Evolutionary conservation across 2,329 filamentous ascomycete species (phyloP).

Genomic region (Neofusicoccum kwambonambiense): DNA sequence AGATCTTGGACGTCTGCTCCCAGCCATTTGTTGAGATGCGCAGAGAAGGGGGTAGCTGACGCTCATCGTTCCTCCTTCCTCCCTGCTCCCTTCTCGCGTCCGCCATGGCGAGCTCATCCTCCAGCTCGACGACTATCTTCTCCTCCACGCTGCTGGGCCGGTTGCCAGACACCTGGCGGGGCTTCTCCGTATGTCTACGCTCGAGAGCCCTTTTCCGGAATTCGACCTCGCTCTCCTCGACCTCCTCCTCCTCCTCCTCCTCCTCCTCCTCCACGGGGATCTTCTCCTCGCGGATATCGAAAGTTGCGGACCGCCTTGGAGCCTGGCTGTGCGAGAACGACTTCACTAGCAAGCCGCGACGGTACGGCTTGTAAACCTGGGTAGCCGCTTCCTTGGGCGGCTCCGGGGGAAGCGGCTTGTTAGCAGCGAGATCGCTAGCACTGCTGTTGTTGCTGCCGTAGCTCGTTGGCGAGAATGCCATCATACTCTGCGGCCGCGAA

Average conservation of each 20-base stretch:
- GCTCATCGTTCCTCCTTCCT: not conserved
- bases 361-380: not conserved
- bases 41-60: not conserved
- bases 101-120: not conserved
- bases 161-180: not conserved
- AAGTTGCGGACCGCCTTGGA: not conserved
- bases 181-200: not conserved
- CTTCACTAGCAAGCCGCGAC: not conserved
- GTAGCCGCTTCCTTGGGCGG: not conserved
- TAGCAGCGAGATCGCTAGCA: not conserved
- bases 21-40: not conserved
- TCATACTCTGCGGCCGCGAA: constrained; percentile 9
- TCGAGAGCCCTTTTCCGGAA: not conserved
- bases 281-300: constrained; percentile 12
- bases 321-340: not conserved
- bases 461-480: not conserved
- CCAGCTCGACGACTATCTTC: not conserved
- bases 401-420: not conserved
- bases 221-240: not conserved
- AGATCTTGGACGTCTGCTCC: constrained; percentile 4
- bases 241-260: not conserved
- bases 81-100: not conserved
- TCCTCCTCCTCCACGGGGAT: not conserved
- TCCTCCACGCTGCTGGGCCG: not conserved
- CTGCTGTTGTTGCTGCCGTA: not conserved